Evolutionary conservation across 306 rosid genomes (phyloP).

Genomic region (Clitoria ternatea): DNA sequence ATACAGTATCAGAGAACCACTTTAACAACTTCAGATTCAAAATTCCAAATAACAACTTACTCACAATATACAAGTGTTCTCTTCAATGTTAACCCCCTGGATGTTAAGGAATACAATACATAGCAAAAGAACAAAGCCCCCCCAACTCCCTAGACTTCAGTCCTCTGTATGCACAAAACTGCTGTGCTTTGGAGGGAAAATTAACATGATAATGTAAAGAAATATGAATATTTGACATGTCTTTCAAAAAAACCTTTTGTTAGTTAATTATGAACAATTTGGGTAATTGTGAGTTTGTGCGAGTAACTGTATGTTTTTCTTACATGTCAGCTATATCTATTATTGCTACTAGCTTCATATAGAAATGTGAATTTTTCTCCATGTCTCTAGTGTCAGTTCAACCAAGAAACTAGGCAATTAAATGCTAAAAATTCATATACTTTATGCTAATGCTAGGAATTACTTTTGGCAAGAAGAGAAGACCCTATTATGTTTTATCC

Average conservation of each 20-base stretch:
- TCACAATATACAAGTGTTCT: background rate
- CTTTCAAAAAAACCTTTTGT: background rate
- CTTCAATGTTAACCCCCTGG: background rate
- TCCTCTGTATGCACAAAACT: background rate
- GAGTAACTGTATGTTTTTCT: background rate
- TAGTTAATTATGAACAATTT: background rate
- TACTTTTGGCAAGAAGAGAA: background rate
- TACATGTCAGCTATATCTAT: background rate
- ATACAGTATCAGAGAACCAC: background rate
- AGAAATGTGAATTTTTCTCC: background rate
- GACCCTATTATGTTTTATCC: background rate
- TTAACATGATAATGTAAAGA: background rate
- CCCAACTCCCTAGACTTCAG: background rate
- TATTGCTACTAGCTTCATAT: background rate
- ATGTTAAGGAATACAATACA: background rate
- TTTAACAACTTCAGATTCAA: background rate
- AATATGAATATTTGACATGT: background rate
- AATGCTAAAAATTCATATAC: background rate
- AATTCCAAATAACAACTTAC: conserved; percentile 3
- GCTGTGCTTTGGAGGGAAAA: conserved; percentile 11
- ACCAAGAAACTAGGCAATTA: background rate
- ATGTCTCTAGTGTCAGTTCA: background rate
- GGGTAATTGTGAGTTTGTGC: background rate
- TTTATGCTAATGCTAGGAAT: conserved; percentile 19
- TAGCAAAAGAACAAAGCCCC: background rate